Evolutionary conservation across 768 basidiomycete genomes (phyloP), one percentile per base, ranked within the genome.

Genomic region (Suillus variegatus): DNA sequence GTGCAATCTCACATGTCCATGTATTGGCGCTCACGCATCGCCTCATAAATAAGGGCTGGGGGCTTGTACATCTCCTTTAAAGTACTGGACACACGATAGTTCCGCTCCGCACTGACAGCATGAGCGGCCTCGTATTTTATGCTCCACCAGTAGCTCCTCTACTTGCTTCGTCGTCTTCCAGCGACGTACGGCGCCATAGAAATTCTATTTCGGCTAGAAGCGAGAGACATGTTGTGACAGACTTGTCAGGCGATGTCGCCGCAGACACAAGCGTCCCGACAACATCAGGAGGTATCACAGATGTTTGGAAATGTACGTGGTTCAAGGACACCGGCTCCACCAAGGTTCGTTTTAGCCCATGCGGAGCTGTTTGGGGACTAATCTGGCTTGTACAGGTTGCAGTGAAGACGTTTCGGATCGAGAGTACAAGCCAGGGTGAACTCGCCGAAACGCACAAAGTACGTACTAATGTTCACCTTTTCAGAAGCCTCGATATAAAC

Each of bases 261-360:
- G 40, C 57, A 18, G 57, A 60, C 18, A 6, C 57, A 18, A 60
- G 18, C 3, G 57, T 20, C 28, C 25, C 38, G 9, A 51, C 44
- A 4, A 22, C 40, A 22, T 46, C 28, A n/a, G 64, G 64, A 41
- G 64, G 64, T 32, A 40, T 41, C 52, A 41, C 64, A 32, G 64
- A 65, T 63, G 61, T 65, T 20, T 65, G 64, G 64, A 63, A 51
- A 52, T 65, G 61, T 51, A 44, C 22, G 18, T 51, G 38, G 62
- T 64, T 40, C 38, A 63, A 51, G 12, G 61, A 25, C 25, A 28
- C 57, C 25, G 40, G 40, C 25, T 60, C 57, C 25, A 41, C 25
- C 4, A 60, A 60, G 57, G 57, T 60, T 60, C 40, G 25, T 55
- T 55, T n/a, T 35, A 9, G 28, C 52, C 3, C 18, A 54, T 18